Percentiles rank a stretch among this genome's conserved stretches.
These are phyloP conservation scores for Boletus edulis DNA, from an alignment of 768 basidiomycete genomes.

Conservation along the genomic window DNA sequence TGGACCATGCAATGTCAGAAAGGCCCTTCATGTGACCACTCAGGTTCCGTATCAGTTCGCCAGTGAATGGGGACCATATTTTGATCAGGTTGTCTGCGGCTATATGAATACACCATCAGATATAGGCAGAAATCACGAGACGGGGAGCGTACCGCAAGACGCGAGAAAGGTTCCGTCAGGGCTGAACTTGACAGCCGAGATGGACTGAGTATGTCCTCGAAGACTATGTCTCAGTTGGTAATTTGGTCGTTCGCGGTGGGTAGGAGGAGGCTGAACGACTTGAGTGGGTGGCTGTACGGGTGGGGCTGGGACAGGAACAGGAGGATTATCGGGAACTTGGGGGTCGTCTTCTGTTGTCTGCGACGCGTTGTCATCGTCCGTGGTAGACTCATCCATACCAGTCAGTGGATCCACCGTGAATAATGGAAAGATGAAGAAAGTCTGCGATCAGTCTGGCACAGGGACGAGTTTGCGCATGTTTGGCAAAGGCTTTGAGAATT, in stretches of 20 bases:
- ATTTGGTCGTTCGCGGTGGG: slow-evolving; percentile 46
- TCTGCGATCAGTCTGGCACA: background rate
- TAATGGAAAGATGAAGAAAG: background rate
- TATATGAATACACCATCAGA: slow-evolving; percentile 25
- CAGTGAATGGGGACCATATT: slow-evolving; percentile 80
- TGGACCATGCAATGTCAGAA: slow-evolving; percentile 88
- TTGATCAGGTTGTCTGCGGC: slow-evolving; percentile 78
- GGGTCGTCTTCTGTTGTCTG: slow-evolving; percentile 87
- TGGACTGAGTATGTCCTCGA: slow-evolving; percentile 74
- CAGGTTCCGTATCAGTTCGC: slow-evolving; percentile 71
- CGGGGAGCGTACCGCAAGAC: slow-evolving; percentile 67
- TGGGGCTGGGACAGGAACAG: slow-evolving; percentile 31
- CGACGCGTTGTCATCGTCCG: slow-evolving; percentile 65
- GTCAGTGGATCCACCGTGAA: slow-evolving; percentile 21
- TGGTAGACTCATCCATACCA: slow-evolving; percentile 43
- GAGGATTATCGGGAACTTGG: slow-evolving; percentile 62
- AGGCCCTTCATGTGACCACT: slow-evolving; percentile 79
- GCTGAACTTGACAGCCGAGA: slow-evolving; percentile 91
- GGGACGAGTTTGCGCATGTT: slow-evolving; percentile 23
- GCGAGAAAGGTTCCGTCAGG: slow-evolving; percentile 83
- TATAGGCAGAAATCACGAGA: background rate
- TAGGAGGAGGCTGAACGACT: slow-evolving; percentile 38
- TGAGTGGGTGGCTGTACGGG: slow-evolving; percentile 31
- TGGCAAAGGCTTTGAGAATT: slow-evolving; percentile 20
- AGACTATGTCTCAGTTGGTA: slow-evolving; percentile 69